Percentiles rank a stretch among this genome's conserved stretches.
These are phyloP conservation scores for Tetratostichococcus sp. DNA, from an alignment of 139 green algal genomes.

Conservation along the genomic window DNA sequence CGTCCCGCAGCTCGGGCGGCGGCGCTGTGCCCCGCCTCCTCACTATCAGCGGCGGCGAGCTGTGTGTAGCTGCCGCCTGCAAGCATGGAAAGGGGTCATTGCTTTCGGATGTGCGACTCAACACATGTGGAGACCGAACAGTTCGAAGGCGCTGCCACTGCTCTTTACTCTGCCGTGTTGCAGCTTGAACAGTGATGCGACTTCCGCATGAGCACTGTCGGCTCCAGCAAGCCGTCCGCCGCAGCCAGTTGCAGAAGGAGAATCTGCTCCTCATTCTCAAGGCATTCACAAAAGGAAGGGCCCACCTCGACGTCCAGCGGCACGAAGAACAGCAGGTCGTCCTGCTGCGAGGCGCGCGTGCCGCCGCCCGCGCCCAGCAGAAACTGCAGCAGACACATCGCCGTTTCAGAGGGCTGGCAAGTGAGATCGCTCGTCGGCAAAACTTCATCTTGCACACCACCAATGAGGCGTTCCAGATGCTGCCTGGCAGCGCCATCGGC, in stretches of 20 bases:
- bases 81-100: slow-evolving; percentile 13
- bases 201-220: too few species aligned
- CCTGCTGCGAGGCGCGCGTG: slow-evolving; percentile 1
- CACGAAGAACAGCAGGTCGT: slow-evolving; percentile 50
- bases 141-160: too few species aligned
- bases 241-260: not conserved
- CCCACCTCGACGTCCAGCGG: slow-evolving; percentile 16
- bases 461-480: too few species aligned
- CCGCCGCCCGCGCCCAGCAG: slow-evolving; percentile 7
- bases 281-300: not conserved
- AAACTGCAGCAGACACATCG: slow-evolving; percentile 13
- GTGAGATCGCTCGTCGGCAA: too few species aligned
- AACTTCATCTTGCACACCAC: not conserved
- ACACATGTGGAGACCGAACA: too few species aligned
- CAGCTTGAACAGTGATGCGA: too few species aligned
- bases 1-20: slow-evolving; percentile 28
- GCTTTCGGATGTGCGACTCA: too few species aligned
- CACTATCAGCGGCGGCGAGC: not conserved
- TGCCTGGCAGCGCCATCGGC: too few species aligned
- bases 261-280: too few species aligned
- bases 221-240: too few species aligned
- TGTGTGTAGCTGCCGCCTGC: too few species aligned
- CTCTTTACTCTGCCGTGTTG: too few species aligned
- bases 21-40: not conserved
- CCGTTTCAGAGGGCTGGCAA: not conserved